Base-by-base conservation (phyloP, 1,284 basidiomycete species). In the Apiotrichum brassicae region DNA sequence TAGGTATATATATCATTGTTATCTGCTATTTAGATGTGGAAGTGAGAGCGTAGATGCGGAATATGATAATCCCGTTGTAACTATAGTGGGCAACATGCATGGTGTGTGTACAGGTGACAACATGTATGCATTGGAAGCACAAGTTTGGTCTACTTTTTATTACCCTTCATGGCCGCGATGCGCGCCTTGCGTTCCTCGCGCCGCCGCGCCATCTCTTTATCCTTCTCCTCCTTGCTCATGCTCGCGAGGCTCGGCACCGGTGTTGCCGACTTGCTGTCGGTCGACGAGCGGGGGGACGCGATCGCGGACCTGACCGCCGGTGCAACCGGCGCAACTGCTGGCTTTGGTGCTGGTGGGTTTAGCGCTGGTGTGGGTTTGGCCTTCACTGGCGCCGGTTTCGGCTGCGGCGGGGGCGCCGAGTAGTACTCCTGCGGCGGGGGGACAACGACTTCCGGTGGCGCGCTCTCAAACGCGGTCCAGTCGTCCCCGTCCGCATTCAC, bases 391-490 rank as follows among this genome's bases (percentile, higher is more conserved):
- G 39, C 19, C 1, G 53, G 48, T 16, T 37, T 40, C 6, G 46
- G 33, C 49, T 53, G 49, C 14, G 55, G 49, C 13, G 20, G 51
- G 24, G 9, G 59, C 46, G 42, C 45, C 23, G 64, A 54, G 43
- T 63, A 66, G 53, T 63, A 71, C n/a, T 52, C 59, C 50, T 65
- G 65, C 20, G 55, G 63, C 13, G 58, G 65, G 7, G 65, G 63
- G 6, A 67, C 63, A 2, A 64, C 61, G 38, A 62, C 61, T 6
- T 66, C 64, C 5, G 62, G 54, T 0, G 71, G 81, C 0, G 85
- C 86, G 49, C 78, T 82, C 72, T 90, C 87, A 57, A 92, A 92
- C n/a, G 85, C 85, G 61, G 82, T 86, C 92, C 92, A 95, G 67
- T 95, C 92, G 63, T 85, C 91, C 64, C 89, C 14, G 44, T 54